These are phyloP conservation scores for Chaetothyriales sp. DNA, from an alignment of 2,329 filamentous ascomycete species.

Conservation along the genomic window DNA sequence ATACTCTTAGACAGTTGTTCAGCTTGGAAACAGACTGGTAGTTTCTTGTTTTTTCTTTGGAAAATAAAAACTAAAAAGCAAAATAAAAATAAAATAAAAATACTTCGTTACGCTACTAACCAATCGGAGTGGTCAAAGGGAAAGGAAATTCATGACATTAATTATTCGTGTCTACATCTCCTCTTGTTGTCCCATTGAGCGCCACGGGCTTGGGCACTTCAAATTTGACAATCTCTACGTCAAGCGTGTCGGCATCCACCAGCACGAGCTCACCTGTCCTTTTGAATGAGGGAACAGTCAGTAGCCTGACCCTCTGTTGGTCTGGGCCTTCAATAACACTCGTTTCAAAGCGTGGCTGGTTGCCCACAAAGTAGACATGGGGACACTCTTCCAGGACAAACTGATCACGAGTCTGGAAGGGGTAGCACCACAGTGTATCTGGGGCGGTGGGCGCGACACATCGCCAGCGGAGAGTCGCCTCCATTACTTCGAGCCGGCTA, in stretches of 20 bases:
- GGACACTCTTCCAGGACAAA: conserved; percentile 76
- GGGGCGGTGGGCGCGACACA: conserved; percentile 85
- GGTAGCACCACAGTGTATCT: conserved; percentile 94
- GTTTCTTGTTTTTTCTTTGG: no score
- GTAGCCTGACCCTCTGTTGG: conserved; percentile 56
- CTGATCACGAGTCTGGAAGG: conserved; percentile 84
- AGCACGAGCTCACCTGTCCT: conserved; percentile 66
- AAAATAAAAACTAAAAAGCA: no score
- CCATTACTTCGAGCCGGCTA: conserved; percentile 72
- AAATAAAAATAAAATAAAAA: no score
- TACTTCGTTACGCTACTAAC: no score
- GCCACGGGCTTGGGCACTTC: conserved; percentile 18
- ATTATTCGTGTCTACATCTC: no score
- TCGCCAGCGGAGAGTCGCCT: conserved; percentile 84
- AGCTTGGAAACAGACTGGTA: no score
- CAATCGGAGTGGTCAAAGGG: no score
- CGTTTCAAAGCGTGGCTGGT: conserved; percentile 65
- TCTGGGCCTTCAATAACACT: conserved; percentile 47
- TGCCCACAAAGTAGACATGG: conserved; percentile 81
- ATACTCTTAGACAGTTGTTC: no score
- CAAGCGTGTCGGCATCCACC: conserved; percentile 71
- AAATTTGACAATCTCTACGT: conserved; percentile 55
- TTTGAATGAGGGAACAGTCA: conserved; percentile 72
- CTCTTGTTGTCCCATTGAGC: no score
- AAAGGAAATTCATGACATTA: background rate